Percentiles rank a stretch among this genome's conserved stretches.
Evolutionary conservation across 352 stramenopile genomes (phyloP).

Genomic region (Pythium biforme): DNA sequence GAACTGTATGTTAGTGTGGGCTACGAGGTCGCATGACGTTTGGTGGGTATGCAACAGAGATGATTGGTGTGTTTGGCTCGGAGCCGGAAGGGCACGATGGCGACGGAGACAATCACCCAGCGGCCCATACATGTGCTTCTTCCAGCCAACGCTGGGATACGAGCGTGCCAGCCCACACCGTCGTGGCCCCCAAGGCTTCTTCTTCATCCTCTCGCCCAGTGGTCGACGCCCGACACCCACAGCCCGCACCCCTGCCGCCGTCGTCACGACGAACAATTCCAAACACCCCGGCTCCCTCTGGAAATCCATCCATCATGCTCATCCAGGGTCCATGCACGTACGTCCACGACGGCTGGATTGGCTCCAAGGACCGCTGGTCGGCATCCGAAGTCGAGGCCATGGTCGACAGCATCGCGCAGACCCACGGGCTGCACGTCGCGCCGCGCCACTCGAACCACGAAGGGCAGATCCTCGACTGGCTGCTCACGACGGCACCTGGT

Average conservation of each 20-base stretch:
- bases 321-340: constrained; percentile 21
- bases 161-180: background rate
- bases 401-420: background rate
- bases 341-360: constrained; percentile 13
- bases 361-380: constrained; percentile 1
- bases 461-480: constrained; percentile 35
- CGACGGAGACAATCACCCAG: constrained; percentile 3
- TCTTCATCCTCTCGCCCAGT: no score
- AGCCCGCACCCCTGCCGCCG: background rate
- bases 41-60: constrained; percentile 34
- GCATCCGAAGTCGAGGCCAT: background rate
- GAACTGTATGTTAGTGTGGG: background rate
- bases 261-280: background rate
- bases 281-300: background rate
- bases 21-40: no score
- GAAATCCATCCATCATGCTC: constrained; percentile 7
- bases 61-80: constrained; percentile 49
- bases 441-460: constrained; percentile 33
- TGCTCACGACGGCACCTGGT: constrained; percentile 18
- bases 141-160: background rate
- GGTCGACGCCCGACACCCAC: no score
- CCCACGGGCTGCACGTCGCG: constrained; percentile 6
- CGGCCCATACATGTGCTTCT: background rate
- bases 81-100: constrained; percentile 38
- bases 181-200: no score